phyloP scores from a whole-genome alignment of 2,329 filamentous ascomycete genomes.

The Cladosporium sp. region DNA sequence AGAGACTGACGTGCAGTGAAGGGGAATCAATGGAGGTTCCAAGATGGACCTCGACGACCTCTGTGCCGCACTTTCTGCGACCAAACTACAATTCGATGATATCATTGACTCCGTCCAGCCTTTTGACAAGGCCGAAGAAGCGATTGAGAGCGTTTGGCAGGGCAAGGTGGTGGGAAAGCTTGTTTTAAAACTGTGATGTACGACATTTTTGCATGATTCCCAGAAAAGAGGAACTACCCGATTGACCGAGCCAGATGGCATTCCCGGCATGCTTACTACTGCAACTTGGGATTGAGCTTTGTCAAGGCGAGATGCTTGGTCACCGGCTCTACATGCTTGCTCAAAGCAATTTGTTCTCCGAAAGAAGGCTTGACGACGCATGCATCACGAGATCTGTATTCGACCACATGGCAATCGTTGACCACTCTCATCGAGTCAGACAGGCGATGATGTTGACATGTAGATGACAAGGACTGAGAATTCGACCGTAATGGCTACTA shows the following conservation, averaged over 20 bases:
- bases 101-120: slow-evolving; percentile 17
- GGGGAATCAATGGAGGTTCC: slow-evolving; percentile 21
- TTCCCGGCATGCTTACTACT: neutral
- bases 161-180: slow-evolving; percentile 36
- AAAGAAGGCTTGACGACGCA: too few relatives aligned
- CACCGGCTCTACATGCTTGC: too few relatives aligned
- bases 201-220: neutral
- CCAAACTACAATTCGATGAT: slow-evolving; percentile 14
- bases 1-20: neutral
- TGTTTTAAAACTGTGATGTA: slow-evolving; percentile 9
- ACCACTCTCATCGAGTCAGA: neutral
- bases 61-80: slow-evolving; percentile 14
- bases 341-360: too few relatives aligned
- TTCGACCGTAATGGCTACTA: neutral
- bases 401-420: too few relatives aligned
- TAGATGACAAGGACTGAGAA: neutral
- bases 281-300: neutral
- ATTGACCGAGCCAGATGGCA: too few relatives aligned
- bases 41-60: slow-evolving; percentile 20
- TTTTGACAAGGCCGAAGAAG: slow-evolving; percentile 19
- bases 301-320: too few relatives aligned
- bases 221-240: neutral
- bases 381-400: too few relatives aligned
- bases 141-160: slow-evolving; percentile 18
- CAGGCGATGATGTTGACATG: neutral